Evolutionary conservation across 257 asterid genomes (phyloP).

Genomic region (Solanum lignicaule): DNA sequence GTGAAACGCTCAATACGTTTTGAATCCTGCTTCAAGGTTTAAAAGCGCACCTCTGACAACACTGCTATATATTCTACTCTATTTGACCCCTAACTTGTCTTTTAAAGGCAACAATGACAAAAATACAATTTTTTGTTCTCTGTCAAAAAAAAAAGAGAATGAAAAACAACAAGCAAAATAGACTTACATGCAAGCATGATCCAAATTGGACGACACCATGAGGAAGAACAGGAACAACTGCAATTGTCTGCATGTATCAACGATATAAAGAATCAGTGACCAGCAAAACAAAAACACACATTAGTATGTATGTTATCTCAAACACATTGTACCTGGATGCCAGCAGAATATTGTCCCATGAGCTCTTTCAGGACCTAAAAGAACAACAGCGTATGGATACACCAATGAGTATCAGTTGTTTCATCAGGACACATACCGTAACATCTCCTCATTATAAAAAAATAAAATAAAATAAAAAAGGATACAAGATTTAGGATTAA

Average conservation of each 20-base stretch:
- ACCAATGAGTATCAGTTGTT: neutral
- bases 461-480: neutral
- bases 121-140: neutral
- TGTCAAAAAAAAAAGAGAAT: neutral
- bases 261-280: neutral
- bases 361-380: conserved; percentile 68
- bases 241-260: conserved; percentile 55
- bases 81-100: neutral
- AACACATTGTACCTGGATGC: conserved; percentile 61
- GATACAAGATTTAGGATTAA: neutral
- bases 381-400: neutral
- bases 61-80: neutral
- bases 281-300: neutral
- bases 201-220: conserved; percentile 94
- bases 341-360: conserved; percentile 62
- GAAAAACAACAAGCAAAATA: neutral
- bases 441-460: neutral
- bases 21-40: neutral
- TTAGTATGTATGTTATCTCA: neutral
- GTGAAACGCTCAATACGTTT: neutral
- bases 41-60: neutral
- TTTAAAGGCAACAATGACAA: neutral
- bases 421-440: neutral
- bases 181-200: conserved; percentile 41
- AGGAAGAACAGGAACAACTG: conserved; percentile 78